Evolutionary conservation across 192 early-diverging fungal genomes (phyloP).

Genomic region (Gryganskiella cystojenkinii): DNA sequence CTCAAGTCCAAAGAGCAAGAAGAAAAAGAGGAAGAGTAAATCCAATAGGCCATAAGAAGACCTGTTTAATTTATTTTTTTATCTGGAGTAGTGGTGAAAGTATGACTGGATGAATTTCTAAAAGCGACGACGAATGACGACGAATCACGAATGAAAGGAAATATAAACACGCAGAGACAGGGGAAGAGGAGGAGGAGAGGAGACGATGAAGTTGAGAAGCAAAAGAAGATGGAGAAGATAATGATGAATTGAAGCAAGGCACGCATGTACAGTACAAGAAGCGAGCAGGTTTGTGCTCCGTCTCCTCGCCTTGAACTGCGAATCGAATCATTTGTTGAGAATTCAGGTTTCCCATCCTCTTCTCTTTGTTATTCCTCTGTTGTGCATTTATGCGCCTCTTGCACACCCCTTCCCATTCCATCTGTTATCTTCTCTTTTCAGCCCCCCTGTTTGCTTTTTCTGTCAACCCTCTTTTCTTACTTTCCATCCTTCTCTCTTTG

Average conservation of each 20-base stretch:
- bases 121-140: no score
- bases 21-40: constrained; percentile 26
- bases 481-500: background rate
- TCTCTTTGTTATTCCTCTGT: background rate
- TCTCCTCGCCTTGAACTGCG: no score
- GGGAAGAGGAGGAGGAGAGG: background rate
- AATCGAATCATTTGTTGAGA: background rate
- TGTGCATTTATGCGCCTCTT: background rate
- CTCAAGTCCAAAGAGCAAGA: constrained; percentile 10
- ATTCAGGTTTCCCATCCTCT: background rate
- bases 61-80: no score
- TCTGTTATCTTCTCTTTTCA: background rate
- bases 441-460: background rate
- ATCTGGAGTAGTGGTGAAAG: no score
- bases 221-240: background rate
- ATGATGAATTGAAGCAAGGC: background rate
- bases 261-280: background rate
- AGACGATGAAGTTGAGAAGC: background rate
- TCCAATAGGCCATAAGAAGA: no score
- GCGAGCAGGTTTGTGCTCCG: no score
- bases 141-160: background rate
- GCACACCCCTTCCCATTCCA: no score
- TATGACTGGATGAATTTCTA: no score
- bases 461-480: background rate
- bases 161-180: background rate